Evolutionary conservation across 192 early-diverging fungal genomes (phyloP), one percentile per base, ranked within the genome.

Genomic region (Powellomyces hirtus): DNA sequence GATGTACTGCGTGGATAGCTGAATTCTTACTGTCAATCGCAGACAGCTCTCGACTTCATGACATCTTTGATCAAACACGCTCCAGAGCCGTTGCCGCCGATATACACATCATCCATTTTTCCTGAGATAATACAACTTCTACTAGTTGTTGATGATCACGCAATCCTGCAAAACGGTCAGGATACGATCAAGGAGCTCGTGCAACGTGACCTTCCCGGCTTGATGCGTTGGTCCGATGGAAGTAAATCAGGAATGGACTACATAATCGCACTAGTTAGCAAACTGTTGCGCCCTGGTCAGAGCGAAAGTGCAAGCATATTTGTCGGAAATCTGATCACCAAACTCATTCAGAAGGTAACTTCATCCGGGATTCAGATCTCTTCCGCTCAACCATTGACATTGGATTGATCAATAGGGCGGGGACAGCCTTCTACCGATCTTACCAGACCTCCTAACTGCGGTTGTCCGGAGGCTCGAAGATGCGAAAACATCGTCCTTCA

Each of bases 281-380:
- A 88, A 40, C 72, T 97, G 31, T 67, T 97, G 70, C 81, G 84
- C 27, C 93, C 94, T 35, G 70, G 79, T 2, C 80, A 86, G 29
- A 85, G 84, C 30, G 94, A 98, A 72, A 92, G 90, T 0, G 87
- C 89, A 0, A 85, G 91, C 0, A 73, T 94, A 26, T 95, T 95
- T 82, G 87, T 97, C 26, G 95, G 95, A n/a, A 91, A 93, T 64
- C 73, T 97, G 38, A 88, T 93, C 34, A 84, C 83, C 20, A 94
- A 91, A 64, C 70, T 97, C 49, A 90, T 96, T 64, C 86, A 91
- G 74, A 95, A 93, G 74, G 62, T 57, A 45, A 10, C 10, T 13
- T 20, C 26, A 24, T 27, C 16, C 8, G 13, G 10, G 8, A 53
- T n/a, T n/a, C n/a, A n/a, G n/a, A n/a, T n/a, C n/a, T n/a, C n/a